Evolutionary conservation across 2,329 filamentous ascomycete species (phyloP).

Genomic region (Dichotomopilus funicola): DNA sequence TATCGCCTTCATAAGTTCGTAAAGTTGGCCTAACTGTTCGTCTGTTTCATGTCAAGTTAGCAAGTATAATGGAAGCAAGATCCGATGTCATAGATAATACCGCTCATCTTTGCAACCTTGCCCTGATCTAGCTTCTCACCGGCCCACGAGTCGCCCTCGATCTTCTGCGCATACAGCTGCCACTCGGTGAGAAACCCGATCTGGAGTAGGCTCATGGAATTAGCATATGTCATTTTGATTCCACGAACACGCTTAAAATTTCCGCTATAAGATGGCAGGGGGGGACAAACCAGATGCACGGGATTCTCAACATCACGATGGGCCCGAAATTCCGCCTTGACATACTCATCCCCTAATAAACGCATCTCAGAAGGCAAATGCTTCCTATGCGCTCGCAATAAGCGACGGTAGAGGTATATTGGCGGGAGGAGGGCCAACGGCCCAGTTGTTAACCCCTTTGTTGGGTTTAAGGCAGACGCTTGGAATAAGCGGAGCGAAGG

Average conservation of each 20-base stretch:
- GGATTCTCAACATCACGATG: conserved; percentile 84
- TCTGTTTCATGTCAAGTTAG: conserved; percentile 45
- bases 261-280: background rate
- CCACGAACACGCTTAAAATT: background rate
- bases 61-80: background rate
- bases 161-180: conserved; percentile 88
- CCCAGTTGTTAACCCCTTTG: conserved; percentile 31
- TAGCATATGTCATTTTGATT: background rate
- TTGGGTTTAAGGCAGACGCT: conserved; percentile 33
- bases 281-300: conserved; percentile 66
- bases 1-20: conserved; percentile 89
- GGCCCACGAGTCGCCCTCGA: conserved; percentile 81
- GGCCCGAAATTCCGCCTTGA: conserved; percentile 85
- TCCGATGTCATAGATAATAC: conserved; percentile 44
- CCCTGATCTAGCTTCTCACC: conserved; percentile 75
- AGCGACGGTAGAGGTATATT: conserved; percentile 79
- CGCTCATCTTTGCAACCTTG: conserved; percentile 91
- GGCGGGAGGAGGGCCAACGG: conserved; percentile 72
- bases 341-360: conserved; percentile 81
- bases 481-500: conserved; percentile 24
- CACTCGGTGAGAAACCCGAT: conserved; percentile 95
- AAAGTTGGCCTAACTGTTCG: conserved; percentile 87
- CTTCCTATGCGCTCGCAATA: conserved; percentile 80
- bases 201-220: conserved; percentile 37
- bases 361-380: conserved; percentile 68